Evolutionary conservation across 768 basidiomycete genomes (phyloP), one percentile per base, ranked within the genome.

Genomic region (Agaricus bisporus): DNA sequence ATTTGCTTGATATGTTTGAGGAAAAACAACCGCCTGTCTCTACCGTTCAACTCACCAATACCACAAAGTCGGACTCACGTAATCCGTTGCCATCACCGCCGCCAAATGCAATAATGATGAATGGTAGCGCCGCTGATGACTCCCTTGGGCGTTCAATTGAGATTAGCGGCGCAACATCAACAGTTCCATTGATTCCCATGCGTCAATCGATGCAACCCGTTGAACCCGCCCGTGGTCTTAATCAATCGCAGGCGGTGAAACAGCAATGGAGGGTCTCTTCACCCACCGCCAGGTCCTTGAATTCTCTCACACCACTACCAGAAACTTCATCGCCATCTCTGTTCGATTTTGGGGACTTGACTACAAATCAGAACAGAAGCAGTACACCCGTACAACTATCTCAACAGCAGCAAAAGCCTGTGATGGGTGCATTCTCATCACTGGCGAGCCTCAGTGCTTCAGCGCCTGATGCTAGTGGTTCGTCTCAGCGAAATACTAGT

Each of bases 371-470:
- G 11, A 48, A 39, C 5, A 35, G 46, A 17, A 54, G 53, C 41
- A 14, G 14, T 20, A 48, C 53, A 11, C 47, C 50, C 37, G 29
- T 51, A n/a, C 49, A 9, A 11, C 41, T 37, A 38, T 38, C 48
- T 32, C 55, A 49, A 50, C 48, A 42, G 47, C 60, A 49, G 44
- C 58, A 55, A 58, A 56, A 53, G 56, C 58, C 59, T 5, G 51
- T 54, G 14, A 55, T 57, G 42, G 32, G 28, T 5, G 11, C 41
- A 25, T 48, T 49, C 32, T 17, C 78, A n/a, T 68, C 74, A 0
- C 75, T 79, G 45, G 67, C 78, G 26, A 58, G 70, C 5, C 72
- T 71, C 25, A 74, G 72, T 14, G 62, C 66, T 3, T 50, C 48
- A 22, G 50, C 62, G 36, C 35, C 38, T n/a, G 38, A 12, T 6